phyloP scores from a whole-genome alignment of 108 stramenopile genomes.

The Nitzschia sp. region DNA sequence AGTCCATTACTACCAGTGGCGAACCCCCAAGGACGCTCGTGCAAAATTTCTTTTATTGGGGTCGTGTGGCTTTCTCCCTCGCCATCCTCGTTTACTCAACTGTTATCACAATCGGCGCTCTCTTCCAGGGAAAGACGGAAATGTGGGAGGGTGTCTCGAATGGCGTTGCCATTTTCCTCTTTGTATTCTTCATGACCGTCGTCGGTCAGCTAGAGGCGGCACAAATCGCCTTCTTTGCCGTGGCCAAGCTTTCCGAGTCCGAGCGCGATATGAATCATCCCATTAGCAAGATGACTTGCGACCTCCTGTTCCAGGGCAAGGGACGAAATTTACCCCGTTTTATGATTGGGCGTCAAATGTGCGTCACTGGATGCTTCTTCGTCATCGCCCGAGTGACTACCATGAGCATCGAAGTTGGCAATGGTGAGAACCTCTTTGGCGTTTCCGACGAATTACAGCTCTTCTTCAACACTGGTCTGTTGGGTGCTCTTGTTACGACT shows the following conservation, averaged over 20 bases:
- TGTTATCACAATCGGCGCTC: constrained; percentile 52
- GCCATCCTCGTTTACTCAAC: constrained; percentile 49
- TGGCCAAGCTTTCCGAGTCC: constrained; percentile 59
- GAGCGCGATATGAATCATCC: constrained; percentile 43
- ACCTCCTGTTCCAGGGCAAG: constrained; percentile 63
- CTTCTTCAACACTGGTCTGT: constrained; percentile 77
- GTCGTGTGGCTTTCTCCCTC: constrained; percentile 47
- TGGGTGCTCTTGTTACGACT: constrained; percentile 81
- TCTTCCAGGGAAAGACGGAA: constrained; percentile 61
- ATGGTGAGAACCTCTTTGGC: constrained; percentile 70
- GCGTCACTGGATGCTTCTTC: constrained; percentile 64
- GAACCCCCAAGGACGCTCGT: constrained; percentile 43
- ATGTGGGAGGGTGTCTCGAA: constrained; percentile 63
- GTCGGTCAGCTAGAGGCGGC: constrained; percentile 86
- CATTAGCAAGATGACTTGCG: constrained; percentile 57
- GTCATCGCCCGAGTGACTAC: constrained; percentile 69
- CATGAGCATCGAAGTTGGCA: constrained; percentile 43
- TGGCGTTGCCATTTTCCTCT: constrained; percentile 51
- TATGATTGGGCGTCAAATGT: constrained; percentile 84
- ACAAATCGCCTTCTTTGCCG: constrained; percentile 86
- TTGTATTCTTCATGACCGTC: constrained; percentile 70
- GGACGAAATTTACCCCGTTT: constrained; percentile 74
- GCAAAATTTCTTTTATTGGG: constrained; percentile 48
- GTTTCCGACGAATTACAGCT: constrained; percentile 60
- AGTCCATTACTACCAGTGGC: constrained; percentile 54